These are phyloP conservation scores for Neofusicoccum laricinum DNA, from an alignment of 2,329 filamentous ascomycete species.

Conservation along the genomic window DNA sequence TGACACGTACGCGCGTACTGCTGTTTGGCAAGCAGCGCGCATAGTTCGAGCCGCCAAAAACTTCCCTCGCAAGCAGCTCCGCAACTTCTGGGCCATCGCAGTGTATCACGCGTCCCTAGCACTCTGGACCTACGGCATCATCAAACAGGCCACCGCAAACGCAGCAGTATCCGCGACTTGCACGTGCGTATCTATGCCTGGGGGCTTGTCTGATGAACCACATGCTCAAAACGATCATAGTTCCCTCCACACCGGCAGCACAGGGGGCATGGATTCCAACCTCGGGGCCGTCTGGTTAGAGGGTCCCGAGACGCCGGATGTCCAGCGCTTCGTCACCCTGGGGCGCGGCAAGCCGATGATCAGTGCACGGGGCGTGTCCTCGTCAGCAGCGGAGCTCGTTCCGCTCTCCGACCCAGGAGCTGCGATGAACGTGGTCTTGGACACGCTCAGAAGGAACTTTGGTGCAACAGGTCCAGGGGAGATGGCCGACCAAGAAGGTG, in stretches of 20 bases:
- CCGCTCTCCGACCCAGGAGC: slow-evolving; percentile 55
- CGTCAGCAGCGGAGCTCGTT: slow-evolving; percentile 21
- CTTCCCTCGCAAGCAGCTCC: slow-evolving; percentile 54
- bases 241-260: not conserved
- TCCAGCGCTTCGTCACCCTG: slow-evolving; percentile 57
- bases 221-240: not conserved
- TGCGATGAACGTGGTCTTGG: slow-evolving; percentile 59
- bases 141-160: not conserved
- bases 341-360: slow-evolving; percentile 56
- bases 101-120: slow-evolving; percentile 67
- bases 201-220: not conserved
- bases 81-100: slow-evolving; percentile 66
- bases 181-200: slow-evolving; percentile 8
- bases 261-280: not conserved
- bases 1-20: slow-evolving; percentile 55
- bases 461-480: slow-evolving; percentile 13
- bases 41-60: slow-evolving; percentile 57
- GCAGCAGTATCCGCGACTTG: not conserved
- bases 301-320: slow-evolving; percentile 50
- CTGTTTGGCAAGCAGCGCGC: slow-evolving; percentile 68
- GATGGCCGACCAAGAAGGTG: slow-evolving; percentile 37
- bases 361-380: slow-evolving; percentile 32
- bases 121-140: slow-evolving; percentile 51
- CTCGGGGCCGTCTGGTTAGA: slow-evolving; percentile 49
- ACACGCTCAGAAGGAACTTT: slow-evolving; percentile 55